Base-by-base conservation (phyloP, 1,284 basidiomycete genomes). In the Ceratorhiza oryzae-sativae region DNA sequence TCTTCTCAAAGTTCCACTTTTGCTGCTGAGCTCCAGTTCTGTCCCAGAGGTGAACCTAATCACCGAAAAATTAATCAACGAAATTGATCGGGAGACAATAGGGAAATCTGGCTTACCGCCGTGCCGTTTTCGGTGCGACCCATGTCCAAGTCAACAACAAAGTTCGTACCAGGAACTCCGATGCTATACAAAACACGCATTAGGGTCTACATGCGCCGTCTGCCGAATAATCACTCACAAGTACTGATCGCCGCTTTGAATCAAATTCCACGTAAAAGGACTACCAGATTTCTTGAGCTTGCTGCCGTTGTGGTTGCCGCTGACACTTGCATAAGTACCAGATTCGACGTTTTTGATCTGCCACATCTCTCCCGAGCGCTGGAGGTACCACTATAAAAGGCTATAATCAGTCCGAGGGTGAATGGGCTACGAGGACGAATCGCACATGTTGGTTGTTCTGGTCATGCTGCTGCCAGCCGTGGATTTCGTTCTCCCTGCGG, bases 381-480 rank as follows among this genome's bases (percentile, higher is more conserved):
- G 68, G 20, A 71, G 42, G 18, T 49, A 60, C 68, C 68, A 71
- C 68, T 71, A 34, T 46, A 13, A 59, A 32, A 13, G 1, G 32
- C 13, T n/a, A 13, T 45, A 2, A 34, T 42, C 27, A 48, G 59
- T 46, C 25, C 46, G 18, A 20, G 12, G 23, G 12, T 2, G 15
- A 25, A 13, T 20, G 27, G 1, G 20, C 25, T 13, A 23, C 18
- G 32, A 18, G 42, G 20, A 58, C 8, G 25, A 20, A 36, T 32
- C 67, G 15, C 51, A 71, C 68, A 27, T 71, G 68, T 41, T 71
- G 68, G 56, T 71, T 71, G 42, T 51, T 45, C 46, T 71, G 68
- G 56, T 60, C 51, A 32, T 60, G 68, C 46, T 71, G 25, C 55
- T 70, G 53, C 68, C 68, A 71, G 34, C 68, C 68, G 56, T 71